A percentile compares a stretch with the other conserved stretches of the same genome.
Conservation (phyloP, 129 eudicot genomes). For the Flaveria linearis region DNA sequence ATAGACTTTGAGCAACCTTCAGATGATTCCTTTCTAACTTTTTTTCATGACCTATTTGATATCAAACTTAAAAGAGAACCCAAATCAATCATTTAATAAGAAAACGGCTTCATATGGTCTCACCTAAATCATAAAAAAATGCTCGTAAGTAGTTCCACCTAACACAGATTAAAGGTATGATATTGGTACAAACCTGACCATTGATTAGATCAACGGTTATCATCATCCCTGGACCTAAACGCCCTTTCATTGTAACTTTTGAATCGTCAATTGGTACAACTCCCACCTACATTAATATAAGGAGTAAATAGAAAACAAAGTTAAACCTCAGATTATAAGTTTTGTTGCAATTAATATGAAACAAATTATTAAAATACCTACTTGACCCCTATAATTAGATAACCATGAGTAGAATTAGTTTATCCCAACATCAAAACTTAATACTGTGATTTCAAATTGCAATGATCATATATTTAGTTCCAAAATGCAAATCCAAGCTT, state of each 20-base stretch:
- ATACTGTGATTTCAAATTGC: not conserved
- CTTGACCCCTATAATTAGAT: not conserved
- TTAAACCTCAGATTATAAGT: not conserved
- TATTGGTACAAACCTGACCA: conserved; percentile 78
- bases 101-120: not conserved
- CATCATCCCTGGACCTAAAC: conserved; percentile 99
- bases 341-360: not conserved
- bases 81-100: not conserved
- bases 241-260: conserved; percentile 94
- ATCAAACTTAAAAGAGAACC: not conserved
- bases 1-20: not conserved
- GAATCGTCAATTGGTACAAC: conserved; percentile 95
- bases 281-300: conserved; percentile 66
- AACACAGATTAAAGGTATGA: not conserved
- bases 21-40: not conserved
- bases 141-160: conserved; percentile 13
- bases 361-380: not conserved
- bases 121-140: not conserved
- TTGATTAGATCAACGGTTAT: conserved; percentile 73
- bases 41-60: not conserved
- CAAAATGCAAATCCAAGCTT: not conserved
- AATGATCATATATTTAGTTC: not conserved
- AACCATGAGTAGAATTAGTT: not conserved
- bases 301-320: not conserved
- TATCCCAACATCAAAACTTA: not conserved